Conservation (phyloP, 306 rosid genomes). For the Quercus engelmannii region DNA sequence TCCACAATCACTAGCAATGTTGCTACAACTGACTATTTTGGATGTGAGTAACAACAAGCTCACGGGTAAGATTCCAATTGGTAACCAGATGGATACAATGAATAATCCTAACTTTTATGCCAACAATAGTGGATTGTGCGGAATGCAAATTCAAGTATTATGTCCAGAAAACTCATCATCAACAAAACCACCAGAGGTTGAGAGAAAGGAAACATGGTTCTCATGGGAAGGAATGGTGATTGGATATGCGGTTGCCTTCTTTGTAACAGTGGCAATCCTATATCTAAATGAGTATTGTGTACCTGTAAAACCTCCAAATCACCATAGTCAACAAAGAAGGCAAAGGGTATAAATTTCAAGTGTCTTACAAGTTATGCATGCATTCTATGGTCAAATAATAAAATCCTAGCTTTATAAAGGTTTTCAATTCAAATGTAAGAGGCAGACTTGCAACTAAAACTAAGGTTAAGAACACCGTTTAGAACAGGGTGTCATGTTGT, state of each 20-base stretch:
- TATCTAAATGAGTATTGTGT: background rate
- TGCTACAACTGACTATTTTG: no score
- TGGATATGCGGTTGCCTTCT: conserved; percentile 18
- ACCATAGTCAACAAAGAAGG: background rate
- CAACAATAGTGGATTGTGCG: conserved; percentile 28
- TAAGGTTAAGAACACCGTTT: no score
- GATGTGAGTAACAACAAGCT: no score
- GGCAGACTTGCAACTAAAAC: no score
- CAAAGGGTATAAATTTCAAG: background rate
- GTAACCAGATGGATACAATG: no score
- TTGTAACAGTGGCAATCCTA: conserved; percentile 3
- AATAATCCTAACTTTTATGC: no score
- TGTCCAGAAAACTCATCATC: conserved; percentile 14
- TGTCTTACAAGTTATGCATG: background rate
- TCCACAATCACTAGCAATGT: background rate
- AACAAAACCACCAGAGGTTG: background rate
- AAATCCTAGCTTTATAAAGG: no score
- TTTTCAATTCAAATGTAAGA: no score
- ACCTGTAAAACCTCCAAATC: background rate
- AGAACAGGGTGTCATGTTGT: no score
- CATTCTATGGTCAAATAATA: background rate
- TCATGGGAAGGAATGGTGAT: background rate
- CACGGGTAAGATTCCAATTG: no score
- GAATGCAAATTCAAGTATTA: conserved; percentile 18
- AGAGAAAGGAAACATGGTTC: no score